A percentile compares a stretch with the other conserved stretches of the same genome.
These are phyloP conservation scores for Anethum foeniculum DNA, from an alignment of 140 eudicot species.

Conservation along the genomic window DNA sequence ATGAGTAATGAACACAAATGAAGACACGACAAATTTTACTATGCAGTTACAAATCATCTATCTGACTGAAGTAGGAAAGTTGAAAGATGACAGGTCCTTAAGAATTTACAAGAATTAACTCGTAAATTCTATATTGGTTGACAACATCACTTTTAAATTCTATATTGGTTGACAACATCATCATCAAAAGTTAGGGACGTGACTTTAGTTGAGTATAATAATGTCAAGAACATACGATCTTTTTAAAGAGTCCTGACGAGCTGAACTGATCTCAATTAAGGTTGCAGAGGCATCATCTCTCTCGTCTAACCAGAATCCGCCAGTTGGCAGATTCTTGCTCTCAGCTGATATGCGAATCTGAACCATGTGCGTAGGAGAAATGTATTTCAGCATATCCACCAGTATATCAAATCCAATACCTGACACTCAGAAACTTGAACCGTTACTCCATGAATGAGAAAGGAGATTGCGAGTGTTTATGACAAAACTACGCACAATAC, in stretches of 20 bases:
- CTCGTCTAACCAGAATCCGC: constrained; percentile 76
- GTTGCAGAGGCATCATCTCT: constrained; percentile 29
- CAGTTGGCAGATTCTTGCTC: constrained; percentile 70
- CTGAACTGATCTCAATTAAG: constrained; percentile 62
- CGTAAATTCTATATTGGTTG: background rate
- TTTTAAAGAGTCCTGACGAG: constrained; percentile 60
- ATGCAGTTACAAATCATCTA: background rate
- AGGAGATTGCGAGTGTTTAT: background rate
- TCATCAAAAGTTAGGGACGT: background rate
- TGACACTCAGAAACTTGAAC: constrained; percentile 24
- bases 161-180: background rate
- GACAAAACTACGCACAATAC: background rate
- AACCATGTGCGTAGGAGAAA: constrained; percentile 72
- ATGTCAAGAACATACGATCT: constrained; percentile 55
- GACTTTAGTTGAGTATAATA: background rate
- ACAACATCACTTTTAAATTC: background rate
- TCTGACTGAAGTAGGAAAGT: background rate
- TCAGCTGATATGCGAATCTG: constrained; percentile 61
- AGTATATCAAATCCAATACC: constrained; percentile 80
- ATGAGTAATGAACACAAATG: background rate
- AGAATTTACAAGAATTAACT: background rate
- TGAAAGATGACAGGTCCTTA: background rate
- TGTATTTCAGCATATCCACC: constrained; percentile 58
- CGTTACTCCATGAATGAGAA: background rate
- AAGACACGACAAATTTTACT: background rate